A percentile compares a stretch with the other conserved stretches of the same genome.
Conservation (phyloP, 345 rosid species). For the Microthlaspi erraticum region DNA sequence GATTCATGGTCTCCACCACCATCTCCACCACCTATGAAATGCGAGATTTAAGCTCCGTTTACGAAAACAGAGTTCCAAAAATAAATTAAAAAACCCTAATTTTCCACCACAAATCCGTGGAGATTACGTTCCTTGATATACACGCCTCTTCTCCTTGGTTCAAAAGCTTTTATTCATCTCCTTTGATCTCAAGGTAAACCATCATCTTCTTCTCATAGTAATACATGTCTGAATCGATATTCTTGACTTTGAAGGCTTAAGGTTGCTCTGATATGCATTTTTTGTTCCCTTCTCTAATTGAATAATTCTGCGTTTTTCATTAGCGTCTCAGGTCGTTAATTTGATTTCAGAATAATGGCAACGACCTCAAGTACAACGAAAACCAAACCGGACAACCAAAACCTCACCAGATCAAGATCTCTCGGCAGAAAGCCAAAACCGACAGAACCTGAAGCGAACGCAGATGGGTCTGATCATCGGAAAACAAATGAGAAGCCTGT, state of each 20-base stretch:
- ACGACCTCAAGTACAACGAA: slow-evolving; percentile 47
- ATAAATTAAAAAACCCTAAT: slow-evolving; percentile 38
- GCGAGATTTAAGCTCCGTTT: slow-evolving; percentile 46
- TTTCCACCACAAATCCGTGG: slow-evolving; percentile 38
- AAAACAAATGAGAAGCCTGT: slow-evolving; percentile 39
- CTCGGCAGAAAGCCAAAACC: slow-evolving; percentile 37
- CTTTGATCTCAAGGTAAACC: slow-evolving; percentile 37
- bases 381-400: slow-evolving; percentile 45
- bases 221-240: background rate
- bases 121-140: slow-evolving; percentile 43
- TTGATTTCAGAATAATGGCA: slow-evolving; percentile 43
- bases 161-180: slow-evolving; percentile 32
- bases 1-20: slow-evolving; percentile 40
- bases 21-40: slow-evolving; percentile 38
- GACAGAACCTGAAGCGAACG: slow-evolving; percentile 33
- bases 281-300: background rate
- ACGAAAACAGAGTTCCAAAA: slow-evolving; percentile 39
- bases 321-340: slow-evolving; percentile 18
- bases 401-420: slow-evolving; percentile 42
- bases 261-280: background rate
- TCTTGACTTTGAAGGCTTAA: background rate
- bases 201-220: slow-evolving; percentile 8
- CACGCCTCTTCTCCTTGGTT: slow-evolving; percentile 40
- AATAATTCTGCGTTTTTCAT: background rate
- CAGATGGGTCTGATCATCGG: slow-evolving; percentile 35